Percentiles rank a stretch among this genome's conserved stretches.
These are phyloP conservation scores for Lasiodiplodia gonubiensis DNA, from an alignment of 2,329 filamentous ascomycete species.

Conservation along the genomic window DNA sequence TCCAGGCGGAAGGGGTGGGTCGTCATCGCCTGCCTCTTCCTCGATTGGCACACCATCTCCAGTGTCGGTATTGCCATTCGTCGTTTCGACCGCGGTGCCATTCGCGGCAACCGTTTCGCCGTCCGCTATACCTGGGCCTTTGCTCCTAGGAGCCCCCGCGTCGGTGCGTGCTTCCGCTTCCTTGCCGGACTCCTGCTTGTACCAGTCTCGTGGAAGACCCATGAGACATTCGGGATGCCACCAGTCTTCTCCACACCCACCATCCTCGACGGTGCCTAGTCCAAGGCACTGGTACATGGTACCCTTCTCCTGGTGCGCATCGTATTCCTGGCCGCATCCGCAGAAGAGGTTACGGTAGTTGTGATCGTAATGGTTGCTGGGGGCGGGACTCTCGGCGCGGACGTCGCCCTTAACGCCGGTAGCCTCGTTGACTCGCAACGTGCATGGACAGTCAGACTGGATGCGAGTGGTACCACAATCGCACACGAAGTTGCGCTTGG, in stretches of 20 bases:
- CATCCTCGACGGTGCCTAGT: conserved; percentile 76
- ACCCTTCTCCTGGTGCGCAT: conserved; percentile 85
- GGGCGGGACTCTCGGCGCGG: conserved; percentile 73
- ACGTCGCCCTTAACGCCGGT: conserved; percentile 80
- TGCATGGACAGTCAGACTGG: conserved; percentile 72
- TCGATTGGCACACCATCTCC: conserved; percentile 59
- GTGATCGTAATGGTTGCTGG: conserved; percentile 88
- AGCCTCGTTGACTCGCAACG: conserved; percentile 71
- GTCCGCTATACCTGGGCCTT: conserved; percentile 3
- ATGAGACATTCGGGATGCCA: conserved; percentile 94
- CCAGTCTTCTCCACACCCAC: conserved; percentile 96
- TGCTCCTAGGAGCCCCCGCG: conserved; percentile 21
- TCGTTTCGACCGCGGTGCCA: neutral
- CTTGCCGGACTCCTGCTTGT: conserved; percentile 54
- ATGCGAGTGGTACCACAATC: conserved; percentile 92
- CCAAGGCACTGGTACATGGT: conserved; percentile 99
- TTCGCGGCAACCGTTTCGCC: neutral
- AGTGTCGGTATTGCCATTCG: conserved; percentile 37
- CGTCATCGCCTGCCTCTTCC: conserved; percentile 52
- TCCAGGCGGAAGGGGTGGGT: conserved; percentile 75
- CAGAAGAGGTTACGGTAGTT: conserved; percentile 96
- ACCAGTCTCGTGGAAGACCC: conserved; percentile 77
- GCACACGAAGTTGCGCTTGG: conserved; percentile 93
- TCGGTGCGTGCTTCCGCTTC: conserved; percentile 30
- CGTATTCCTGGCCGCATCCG: conserved; percentile 85